These are phyloP conservation scores for Tuber microsphaerosporum DNA, from an alignment of 495 filamentous ascomycete genomes.

Conservation along the genomic window DNA sequence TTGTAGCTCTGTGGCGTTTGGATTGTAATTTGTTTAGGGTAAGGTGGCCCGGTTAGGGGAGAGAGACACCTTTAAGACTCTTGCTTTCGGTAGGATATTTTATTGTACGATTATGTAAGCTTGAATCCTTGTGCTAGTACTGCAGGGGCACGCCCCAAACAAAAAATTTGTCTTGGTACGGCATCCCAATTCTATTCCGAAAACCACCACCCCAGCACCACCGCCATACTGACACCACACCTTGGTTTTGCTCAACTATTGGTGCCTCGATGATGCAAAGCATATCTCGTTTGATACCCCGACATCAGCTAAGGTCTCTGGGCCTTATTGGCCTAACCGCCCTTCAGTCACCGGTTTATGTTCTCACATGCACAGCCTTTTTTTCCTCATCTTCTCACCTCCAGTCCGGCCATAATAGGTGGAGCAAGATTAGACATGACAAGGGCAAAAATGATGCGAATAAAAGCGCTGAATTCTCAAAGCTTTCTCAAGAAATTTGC, in stretches of 20 bases:
- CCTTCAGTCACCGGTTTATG: slow-evolving; percentile 6
- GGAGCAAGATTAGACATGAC: slow-evolving; percentile 92
- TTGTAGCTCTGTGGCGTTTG: not conserved
- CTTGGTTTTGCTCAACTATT: not conserved
- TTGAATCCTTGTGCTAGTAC: not conserved
- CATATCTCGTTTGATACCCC: not conserved
- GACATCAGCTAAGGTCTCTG: not conserved
- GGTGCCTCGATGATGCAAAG: not conserved
- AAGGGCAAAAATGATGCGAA: slow-evolving; percentile 55
- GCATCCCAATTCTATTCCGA: not conserved
- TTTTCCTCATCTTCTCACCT: slow-evolving; percentile 51
- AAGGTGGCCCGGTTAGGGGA: not conserved
- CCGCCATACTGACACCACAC: not conserved
- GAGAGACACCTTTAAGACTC: not conserved
- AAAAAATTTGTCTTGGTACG: not conserved
- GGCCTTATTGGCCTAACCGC: not conserved
- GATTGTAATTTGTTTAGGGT: not conserved
- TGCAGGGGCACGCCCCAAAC: not conserved
- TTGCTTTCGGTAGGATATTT: not conserved
- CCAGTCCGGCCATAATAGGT: slow-evolving; percentile 74
- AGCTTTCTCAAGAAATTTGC: slow-evolving; percentile 50
- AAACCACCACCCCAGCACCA: not conserved
- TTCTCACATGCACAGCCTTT: slow-evolving; percentile 13
- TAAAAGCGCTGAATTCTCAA: slow-evolving; percentile 44
- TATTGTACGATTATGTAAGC: not conserved